These are phyloP conservation scores for Penicillium desertorum DNA, from an alignment of 495 filamentous ascomycete species.

Conservation along the genomic window DNA sequence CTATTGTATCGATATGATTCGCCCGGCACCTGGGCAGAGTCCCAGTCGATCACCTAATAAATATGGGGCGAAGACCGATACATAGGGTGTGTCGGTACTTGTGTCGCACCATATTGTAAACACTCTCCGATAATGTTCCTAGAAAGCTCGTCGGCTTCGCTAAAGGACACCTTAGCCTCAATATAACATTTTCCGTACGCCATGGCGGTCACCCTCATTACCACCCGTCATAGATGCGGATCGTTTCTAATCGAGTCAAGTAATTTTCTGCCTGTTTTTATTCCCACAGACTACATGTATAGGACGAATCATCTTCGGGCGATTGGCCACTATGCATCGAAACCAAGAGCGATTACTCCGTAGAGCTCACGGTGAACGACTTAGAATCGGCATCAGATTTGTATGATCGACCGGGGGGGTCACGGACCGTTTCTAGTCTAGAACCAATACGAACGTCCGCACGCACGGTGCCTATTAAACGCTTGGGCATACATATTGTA, in stretches of 20 bases:
- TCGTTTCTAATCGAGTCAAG: neutral
- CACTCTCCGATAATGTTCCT: neutral
- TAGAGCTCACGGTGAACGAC: neutral
- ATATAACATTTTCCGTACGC: no score
- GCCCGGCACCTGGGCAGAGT: no score
- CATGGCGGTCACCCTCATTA: neutral
- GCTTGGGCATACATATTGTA: neutral
- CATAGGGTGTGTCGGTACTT: neutral
- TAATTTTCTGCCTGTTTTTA: neutral
- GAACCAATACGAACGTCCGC: conserved; percentile 4
- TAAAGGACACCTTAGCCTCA: neutral
- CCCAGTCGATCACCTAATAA: neutral
- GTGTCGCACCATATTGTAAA: neutral
- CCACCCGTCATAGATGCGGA: neutral
- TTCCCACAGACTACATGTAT: neutral
- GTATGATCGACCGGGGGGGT: conserved; percentile 11
- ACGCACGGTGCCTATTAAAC: no score
- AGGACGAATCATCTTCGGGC: neutral
- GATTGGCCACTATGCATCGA: neutral
- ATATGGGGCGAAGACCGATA: conserved; percentile 1
- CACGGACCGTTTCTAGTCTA: conserved; percentile 8
- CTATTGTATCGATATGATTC: neutral
- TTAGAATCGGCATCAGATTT: neutral
- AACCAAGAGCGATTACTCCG: neutral
- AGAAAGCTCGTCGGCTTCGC: neutral